A percentile compares a stretch with the other conserved stretches of the same genome.
Evolutionary conservation across 2,329 filamentous ascomycete species (phyloP).

Genomic region (Cadophora malorum): DNA sequence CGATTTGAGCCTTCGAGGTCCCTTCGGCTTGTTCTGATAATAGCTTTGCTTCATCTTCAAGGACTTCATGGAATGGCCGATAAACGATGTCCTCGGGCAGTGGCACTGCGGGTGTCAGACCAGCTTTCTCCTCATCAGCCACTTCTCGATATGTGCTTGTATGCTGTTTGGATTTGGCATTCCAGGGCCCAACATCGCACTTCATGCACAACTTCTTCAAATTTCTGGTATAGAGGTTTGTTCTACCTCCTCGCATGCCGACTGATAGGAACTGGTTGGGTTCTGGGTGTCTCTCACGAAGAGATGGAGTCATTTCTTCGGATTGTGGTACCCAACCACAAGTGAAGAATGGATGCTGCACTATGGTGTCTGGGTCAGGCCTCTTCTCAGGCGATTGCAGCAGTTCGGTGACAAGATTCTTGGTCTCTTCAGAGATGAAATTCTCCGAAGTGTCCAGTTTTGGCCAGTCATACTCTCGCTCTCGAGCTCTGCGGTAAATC

Average conservation of each 20-base stretch:
- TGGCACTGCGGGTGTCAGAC: conserved; percentile 67
- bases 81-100: conserved; percentile 68
- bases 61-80: conserved; percentile 66
- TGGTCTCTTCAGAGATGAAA: conserved; percentile 76
- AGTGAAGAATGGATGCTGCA: conserved; percentile 81
- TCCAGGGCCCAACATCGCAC: conserved; percentile 65
- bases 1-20: conserved; percentile 27
- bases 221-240: conserved; percentile 50
- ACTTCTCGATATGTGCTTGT: conserved; percentile 66
- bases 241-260: conserved; percentile 51
- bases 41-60: conserved; percentile 55
- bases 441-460: conserved; percentile 68
- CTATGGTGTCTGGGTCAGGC: conserved; percentile 78
- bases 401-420: conserved; percentile 78
- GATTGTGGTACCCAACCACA: conserved; percentile 73
- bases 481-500: conserved; percentile 75
- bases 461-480: conserved; percentile 83
- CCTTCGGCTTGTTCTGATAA: conserved; percentile 26
- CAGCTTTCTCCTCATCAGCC: conserved; percentile 70
- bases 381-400: conserved; percentile 77
- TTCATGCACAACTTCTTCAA: conserved; percentile 63
- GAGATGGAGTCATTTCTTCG: conserved; percentile 62
- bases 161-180: conserved; percentile 53
- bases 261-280: conserved; percentile 61
- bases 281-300: conserved; percentile 64